Percentiles rank a stretch among this genome's conserved stretches.
Conservation (phyloP, 2,329 filamentous ascomycete genomes). For the Phaeophleospora eucalypticola region DNA sequence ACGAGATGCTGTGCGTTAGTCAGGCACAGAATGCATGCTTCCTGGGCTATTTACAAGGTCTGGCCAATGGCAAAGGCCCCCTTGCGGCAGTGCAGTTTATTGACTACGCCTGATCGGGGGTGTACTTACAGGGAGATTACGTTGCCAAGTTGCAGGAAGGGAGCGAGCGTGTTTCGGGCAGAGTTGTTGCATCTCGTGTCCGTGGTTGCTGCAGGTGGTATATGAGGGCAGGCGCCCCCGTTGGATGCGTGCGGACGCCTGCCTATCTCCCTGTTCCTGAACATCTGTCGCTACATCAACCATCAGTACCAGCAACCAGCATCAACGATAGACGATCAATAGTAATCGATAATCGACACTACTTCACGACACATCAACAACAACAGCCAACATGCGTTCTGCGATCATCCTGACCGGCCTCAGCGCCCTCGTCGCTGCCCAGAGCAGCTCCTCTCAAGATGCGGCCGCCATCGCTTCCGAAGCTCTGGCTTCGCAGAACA, state of each 20-base stretch:
- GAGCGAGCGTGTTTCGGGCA: no score
- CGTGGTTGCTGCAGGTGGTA: neutral
- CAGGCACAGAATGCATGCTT: neutral
- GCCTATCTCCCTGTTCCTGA: no score
- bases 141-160: neutral
- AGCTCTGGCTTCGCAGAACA: neutral
- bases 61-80: neutral
- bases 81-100: neutral
- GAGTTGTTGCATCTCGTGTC: neutral
- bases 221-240: neutral
- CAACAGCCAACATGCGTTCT: constrained; percentile 20
- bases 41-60: neutral
- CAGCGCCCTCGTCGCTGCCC: constrained; percentile 20
- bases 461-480: constrained; percentile 6
- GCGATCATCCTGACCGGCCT: constrained; percentile 22
- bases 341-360: neutral
- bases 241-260: neutral
- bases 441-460: constrained; percentile 10
- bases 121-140: neutral
- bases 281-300: no score
- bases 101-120: neutral
- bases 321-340: no score
- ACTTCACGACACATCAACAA: neutral
- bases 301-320: no score
- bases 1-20: neutral